Base-by-base conservation (phyloP, 768 basidiomycete genomes). In the Podaxis rugospora region DNA sequence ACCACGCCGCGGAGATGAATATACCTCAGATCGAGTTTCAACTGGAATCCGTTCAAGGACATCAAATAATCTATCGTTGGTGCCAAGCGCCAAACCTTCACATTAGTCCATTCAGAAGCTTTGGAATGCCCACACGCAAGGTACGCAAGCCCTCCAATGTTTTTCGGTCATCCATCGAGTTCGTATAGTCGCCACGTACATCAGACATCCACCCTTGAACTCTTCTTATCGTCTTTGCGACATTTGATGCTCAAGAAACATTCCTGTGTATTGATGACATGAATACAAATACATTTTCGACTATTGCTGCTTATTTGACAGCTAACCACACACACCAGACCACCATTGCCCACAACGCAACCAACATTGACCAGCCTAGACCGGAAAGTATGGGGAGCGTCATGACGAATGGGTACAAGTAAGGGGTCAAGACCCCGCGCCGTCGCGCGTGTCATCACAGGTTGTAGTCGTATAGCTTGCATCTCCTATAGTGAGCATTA, bases 401-500 rank as follows among this genome's bases (percentile, higher is more conserved):
- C 32, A 32, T 32, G 32, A 32, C 7, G 32, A 32, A 32, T 9
- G 32, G 32, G 32, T 32, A 9, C 32, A 32, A 32, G 28, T 32
- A 27, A 32, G 7, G 32, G 32, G 7, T 32, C 32, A 32, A 32
- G 32, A 32, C 32, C 32, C 9, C 32, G 32, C 21, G 47, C 21
- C 18, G 4, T 23, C 10, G 9, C 13, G 7, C 23, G 9, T 21
- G 21, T 23, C 25, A 23, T 49, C 25, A 11, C 23, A 11, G 4
- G 13, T 21, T 23, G 28, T 32, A 32, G 32, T 61, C 59, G 14
- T 55, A 61, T 23, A 61, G 27, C 35, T 47, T 55, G 46, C 59
- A 61, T 7, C 49, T 54, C 9, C 13, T 27, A 18, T 61, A 61
- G 42, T 61, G 59, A 10, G 4, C 25, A n/a, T 11, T 40, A 4